These are phyloP conservation scores for Solanum pennellii DNA, from an alignment of 257 asterid species.

Conservation along the genomic window DNA sequence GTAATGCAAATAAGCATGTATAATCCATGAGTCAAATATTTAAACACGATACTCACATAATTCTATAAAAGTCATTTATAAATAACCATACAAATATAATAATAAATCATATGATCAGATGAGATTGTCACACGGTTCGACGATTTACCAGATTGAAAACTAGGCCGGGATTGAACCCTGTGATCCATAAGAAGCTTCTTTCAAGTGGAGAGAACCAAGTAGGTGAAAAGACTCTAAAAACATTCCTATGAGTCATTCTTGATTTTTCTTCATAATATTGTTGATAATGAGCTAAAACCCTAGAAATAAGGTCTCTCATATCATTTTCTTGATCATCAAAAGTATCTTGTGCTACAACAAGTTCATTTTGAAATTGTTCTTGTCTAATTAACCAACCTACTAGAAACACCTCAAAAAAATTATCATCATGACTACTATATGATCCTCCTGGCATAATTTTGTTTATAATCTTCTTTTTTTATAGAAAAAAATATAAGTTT, in stretches of 20 bases:
- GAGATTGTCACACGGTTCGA: neutral
- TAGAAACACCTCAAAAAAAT: slow-evolving; percentile 10
- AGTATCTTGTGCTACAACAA: slow-evolving; percentile 9
- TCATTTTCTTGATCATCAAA: neutral
- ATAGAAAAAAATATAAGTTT: neutral
- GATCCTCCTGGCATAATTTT: slow-evolving; percentile 8
- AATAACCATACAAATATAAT: too few relatives aligned
- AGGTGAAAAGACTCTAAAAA: slow-evolving; percentile 25
- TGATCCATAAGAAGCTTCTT: slow-evolving; percentile 33
- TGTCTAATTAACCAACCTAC: slow-evolving; percentile 30
- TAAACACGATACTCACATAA: neutral
- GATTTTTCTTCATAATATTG: slow-evolving; percentile 34
- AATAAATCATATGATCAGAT: neutral
- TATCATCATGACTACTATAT: neutral
- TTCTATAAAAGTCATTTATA: neutral
- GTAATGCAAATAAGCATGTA: too few relatives aligned
- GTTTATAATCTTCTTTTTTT: neutral
- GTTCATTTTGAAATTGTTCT: slow-evolving; percentile 10
- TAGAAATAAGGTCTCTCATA: slow-evolving; percentile 9
- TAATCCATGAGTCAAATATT: too few relatives aligned
- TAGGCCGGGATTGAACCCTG: slow-evolving; percentile 41
- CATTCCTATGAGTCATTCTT: slow-evolving; percentile 21
- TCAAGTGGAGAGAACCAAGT: slow-evolving; percentile 52
- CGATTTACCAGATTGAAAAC: slow-evolving; percentile 4
- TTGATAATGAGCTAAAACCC: slow-evolving; percentile 34